Percentiles rank a stretch among this genome's conserved stretches.
Evolutionary conservation across 164 flowering plant species (phyloP).

Genomic region (Sedum album): DNA sequence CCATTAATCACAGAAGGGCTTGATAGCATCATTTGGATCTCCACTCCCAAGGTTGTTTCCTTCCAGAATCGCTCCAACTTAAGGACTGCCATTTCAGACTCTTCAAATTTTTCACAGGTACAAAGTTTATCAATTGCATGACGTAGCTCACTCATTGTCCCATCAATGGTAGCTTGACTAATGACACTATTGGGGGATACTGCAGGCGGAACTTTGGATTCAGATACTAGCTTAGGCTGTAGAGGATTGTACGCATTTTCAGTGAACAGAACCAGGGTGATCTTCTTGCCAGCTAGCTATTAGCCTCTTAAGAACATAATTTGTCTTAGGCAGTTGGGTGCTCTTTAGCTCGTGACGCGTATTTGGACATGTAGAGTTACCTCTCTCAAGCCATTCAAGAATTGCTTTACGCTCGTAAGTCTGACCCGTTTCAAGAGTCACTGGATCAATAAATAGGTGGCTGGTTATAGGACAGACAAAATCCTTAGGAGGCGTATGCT

Average conservation of each 20-base stretch:
- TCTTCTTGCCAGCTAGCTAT: slow-evolving; percentile 73
- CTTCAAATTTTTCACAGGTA: slow-evolving; percentile 44
- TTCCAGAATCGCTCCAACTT: slow-evolving; percentile 46
- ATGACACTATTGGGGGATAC: slow-evolving; percentile 61
- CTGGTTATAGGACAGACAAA: slow-evolving; percentile 79
- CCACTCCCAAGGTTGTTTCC: slow-evolving; percentile 31
- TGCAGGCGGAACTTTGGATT: slow-evolving; percentile 21
- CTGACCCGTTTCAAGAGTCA: slow-evolving; percentile 85
- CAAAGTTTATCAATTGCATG: slow-evolving; percentile 48
- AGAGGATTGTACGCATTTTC: slow-evolving; percentile 17
- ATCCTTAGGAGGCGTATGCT: slow-evolving; percentile 64
- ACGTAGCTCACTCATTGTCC: slow-evolving; percentile 35
- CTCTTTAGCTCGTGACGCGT: slow-evolving; percentile 63
- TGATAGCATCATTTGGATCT: slow-evolving; percentile 39
- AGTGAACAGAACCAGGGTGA: slow-evolving; percentile 22
- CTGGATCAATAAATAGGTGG: slow-evolving; percentile 64
- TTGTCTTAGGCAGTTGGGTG: slow-evolving; percentile 65
- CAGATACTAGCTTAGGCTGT: slow-evolving; percentile 13
- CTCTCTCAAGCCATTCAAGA: slow-evolving; percentile 77
- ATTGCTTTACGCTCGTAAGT: slow-evolving; percentile 77
- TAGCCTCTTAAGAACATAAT: slow-evolving; percentile 70
- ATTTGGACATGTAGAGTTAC: slow-evolving; percentile 70
- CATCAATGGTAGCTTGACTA: slow-evolving; percentile 43
- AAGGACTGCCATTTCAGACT: slow-evolving; percentile 61
- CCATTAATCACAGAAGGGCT: slow-evolving; percentile 63